phyloP scores from a whole-genome alignment of 2,329 filamentous ascomycete genomes.

The Neopestalotiopsis rosae region DNA sequence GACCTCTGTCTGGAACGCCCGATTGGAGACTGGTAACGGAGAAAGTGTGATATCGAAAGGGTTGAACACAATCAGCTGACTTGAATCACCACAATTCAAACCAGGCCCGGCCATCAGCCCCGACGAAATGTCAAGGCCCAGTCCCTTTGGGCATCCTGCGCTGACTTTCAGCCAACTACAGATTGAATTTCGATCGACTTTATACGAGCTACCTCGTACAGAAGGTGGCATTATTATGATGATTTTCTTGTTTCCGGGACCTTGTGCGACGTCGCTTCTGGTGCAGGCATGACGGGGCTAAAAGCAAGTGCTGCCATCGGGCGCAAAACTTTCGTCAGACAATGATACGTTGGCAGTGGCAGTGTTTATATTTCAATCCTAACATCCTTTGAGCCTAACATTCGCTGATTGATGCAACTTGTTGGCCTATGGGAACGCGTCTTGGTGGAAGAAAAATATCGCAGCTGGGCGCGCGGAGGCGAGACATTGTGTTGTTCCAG shows the following conservation, averaged over 20 bases:
- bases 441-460: too few relatives aligned
- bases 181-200: neutral
- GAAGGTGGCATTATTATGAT: neutral
- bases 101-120: neutral
- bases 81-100: neutral
- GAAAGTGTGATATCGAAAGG: neutral
- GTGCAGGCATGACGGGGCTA: neutral
- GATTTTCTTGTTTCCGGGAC: neutral
- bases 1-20: neutral
- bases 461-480: too few relatives aligned
- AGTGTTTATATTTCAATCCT: too few relatives aligned
- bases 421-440: too few relatives aligned
- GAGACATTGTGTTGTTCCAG: too few relatives aligned
- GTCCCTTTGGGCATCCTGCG: neutral
- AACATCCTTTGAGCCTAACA: too few relatives aligned
- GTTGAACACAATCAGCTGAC: neutral
- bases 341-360: too few relatives aligned
- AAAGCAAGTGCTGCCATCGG: neutral
- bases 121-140: neutral
- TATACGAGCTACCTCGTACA: too few relatives aligned
- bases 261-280: neutral
- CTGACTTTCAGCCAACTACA: neutral
- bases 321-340: too few relatives aligned
- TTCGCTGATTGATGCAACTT: too few relatives aligned
- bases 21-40: neutral